A percentile compares a stretch with the other conserved stretches of the same genome.
These are phyloP conservation scores for Zalerion maritima DNA, from an alignment of 495 filamentous ascomycete species.

Conservation along the genomic window DNA sequence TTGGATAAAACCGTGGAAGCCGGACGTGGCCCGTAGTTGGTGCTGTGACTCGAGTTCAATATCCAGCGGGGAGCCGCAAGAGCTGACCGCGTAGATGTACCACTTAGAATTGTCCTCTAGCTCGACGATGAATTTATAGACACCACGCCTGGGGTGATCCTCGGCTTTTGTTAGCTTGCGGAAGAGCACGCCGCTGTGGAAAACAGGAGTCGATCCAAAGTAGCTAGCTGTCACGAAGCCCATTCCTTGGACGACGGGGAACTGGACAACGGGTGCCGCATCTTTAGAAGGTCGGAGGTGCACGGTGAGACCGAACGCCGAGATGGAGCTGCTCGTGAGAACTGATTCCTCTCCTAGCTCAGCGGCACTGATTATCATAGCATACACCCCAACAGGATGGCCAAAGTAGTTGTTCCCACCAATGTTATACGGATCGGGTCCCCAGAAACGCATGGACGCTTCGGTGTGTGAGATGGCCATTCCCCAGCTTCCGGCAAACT, in stretches of 20 bases:
- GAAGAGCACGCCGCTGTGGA: slow-evolving; percentile 65
- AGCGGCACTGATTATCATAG: slow-evolving; percentile 58
- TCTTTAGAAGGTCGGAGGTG: slow-evolving; percentile 42
- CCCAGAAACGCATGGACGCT: slow-evolving; percentile 46
- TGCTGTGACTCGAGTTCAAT: slow-evolving; percentile 32
- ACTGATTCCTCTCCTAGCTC: slow-evolving; percentile 48
- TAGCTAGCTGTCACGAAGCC: slow-evolving; percentile 76
- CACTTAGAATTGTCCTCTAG: slow-evolving; percentile 62
- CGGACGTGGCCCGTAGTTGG: slow-evolving; percentile 23
- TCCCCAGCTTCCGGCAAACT: slow-evolving; percentile 56
- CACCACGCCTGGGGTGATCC: slow-evolving; percentile 38
- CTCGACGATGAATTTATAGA: slow-evolving; percentile 63
- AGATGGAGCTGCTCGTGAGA: slow-evolving; percentile 47
- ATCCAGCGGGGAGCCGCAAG: slow-evolving; percentile 25
- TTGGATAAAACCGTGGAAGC: slow-evolving; percentile 59
- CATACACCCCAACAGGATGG: slow-evolving; percentile 71
- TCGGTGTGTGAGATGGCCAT: slow-evolving; percentile 63
- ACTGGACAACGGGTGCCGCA: slow-evolving; percentile 43
- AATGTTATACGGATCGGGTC: slow-evolving; percentile 26
- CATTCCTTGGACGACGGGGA: slow-evolving; percentile 85
- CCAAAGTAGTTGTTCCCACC: slow-evolving; percentile 57
- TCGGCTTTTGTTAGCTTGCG: slow-evolving; percentile 46
- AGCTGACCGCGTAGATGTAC: slow-evolving; percentile 64
- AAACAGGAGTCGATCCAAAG: slow-evolving; percentile 46
- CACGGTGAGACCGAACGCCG: slow-evolving; percentile 58